Base-by-base conservation (phyloP, 257 asterid species). In the Plantago elongata region DNA sequence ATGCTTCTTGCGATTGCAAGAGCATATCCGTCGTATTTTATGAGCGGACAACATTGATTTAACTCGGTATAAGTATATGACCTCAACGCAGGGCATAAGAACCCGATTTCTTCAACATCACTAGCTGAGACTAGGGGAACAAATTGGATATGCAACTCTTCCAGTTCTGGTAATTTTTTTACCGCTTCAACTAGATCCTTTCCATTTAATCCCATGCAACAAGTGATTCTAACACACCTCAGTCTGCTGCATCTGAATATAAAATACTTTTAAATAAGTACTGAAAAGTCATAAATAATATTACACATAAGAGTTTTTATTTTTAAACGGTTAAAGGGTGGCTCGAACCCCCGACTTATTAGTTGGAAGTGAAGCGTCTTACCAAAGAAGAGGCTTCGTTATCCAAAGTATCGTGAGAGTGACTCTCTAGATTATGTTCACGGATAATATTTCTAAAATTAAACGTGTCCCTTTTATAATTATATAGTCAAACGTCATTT, bases 1-100 rank as follows among this genome's bases (percentile, higher is more conserved):
- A 81, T 79, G 75, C 29, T 58, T 56, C 74, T 60, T 15, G 79
- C 80, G 34, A 84, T 55, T 12, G 82, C 83, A 6, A 66, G 16
- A 14, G 83, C 86, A 16, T 54, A 72, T 3, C 17, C 69, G 48
- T 78, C 42, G 30, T 30, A 8, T 55, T 55, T 37, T 12, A 30
- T 27, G 16, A 22, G 60, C 29, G 45, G 17, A 30, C 11, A 27
- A 16, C 12, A 55, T 3, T 13, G 16, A 42, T 27, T n/a, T 13
- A 14, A 27, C 40, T 54, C 42, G 3, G 22, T 70, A 16, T 57
- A 44, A 9, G 74, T 46, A 45, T 73, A 73, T 59, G 82, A 69
- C 64, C 63, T 77, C 72, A 77, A 50, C 60, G 40, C 16, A 5
- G 64, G 72, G 58, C 82, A 77, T 6, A 71, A 73, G 29, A 3